Evolutionary conservation across 2,329 filamentous ascomycete genomes (phyloP), one percentile per base, ranked within the genome.

Genomic region (Dothiorella sarmentorum): DNA sequence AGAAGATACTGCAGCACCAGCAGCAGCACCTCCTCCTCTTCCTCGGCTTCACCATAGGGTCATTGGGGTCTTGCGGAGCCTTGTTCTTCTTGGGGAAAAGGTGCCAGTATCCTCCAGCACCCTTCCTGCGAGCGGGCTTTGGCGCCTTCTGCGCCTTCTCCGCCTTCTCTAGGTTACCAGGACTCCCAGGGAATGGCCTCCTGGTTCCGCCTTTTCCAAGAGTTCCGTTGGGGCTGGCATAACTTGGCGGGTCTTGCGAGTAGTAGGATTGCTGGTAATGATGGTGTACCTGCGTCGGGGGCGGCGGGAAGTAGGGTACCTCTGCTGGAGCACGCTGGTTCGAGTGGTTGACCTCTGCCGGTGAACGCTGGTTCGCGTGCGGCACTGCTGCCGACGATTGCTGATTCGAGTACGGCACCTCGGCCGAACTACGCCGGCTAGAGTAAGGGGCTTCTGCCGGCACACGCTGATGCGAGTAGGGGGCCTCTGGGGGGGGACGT

Each of bases 1-100:
- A 61, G 47, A 69, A 61, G 7, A 73, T 47, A 17, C 73, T 62
- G 49, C 71, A 74, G 43, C 71, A 73, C 40, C 71, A 71, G 33
- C 64, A 61, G 57, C 66, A 65, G 4, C 67, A 68, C 31, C 65
- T 64, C 43, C 67, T 73, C 61, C 66, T 67, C 59, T 68, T 69
- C 35, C 66, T 66, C 60, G 68, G 69, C 59, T 69, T 67, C 18
- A 43, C 45, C 4, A 38, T 6, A 6, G 68, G 62, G 33, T 68
- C 63, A 52, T 63, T 63, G 3, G 51, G 51, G 29, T 56, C 51
- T 26, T 40, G 29, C 13, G 24, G 35, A 4, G 18, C 29, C 38
- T 45, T 37, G 7, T 59, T 55, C 7, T 20, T 29, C 43, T 31
- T 38, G 3, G 45, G 33, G n/a, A 52, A 59, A 10, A 59, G 31